Percentiles rank a stretch among this genome's conserved stretches.
Evolutionary conservation across 129 eudicot species (phyloP).

Genomic region (Oenanthe sinensis): DNA sequence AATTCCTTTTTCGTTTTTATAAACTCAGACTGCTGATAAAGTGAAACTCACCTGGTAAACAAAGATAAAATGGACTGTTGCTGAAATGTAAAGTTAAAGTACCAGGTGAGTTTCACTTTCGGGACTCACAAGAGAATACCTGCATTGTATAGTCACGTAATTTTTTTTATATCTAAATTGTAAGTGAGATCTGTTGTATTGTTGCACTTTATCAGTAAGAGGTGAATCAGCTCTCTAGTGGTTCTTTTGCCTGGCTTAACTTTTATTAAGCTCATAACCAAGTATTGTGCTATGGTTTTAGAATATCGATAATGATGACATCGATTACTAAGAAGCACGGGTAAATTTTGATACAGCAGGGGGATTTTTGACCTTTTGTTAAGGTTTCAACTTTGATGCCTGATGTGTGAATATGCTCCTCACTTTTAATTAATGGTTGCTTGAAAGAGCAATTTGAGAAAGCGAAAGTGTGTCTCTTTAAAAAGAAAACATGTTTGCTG

Average conservation of each 20-base stretch:
- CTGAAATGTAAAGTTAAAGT: background rate
- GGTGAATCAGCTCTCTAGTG: background rate
- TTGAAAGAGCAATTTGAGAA: background rate
- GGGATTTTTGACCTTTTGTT: background rate
- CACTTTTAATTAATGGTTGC: background rate
- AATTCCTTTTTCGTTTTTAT: background rate
- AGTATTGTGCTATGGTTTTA: background rate
- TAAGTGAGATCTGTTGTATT: background rate
- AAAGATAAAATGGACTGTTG: background rate
- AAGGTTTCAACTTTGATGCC: no score
- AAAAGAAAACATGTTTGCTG: background rate
- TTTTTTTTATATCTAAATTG: background rate
- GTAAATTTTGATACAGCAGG: background rate
- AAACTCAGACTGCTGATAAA: no score
- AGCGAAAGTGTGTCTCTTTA: background rate
- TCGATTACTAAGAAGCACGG: background rate
- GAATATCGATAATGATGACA: background rate
- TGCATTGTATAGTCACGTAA: background rate
- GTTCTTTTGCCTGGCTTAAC: background rate
- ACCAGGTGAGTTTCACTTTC: background rate
- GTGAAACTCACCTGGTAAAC: background rate
- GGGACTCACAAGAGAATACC: background rate
- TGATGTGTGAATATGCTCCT: background rate
- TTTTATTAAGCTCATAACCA: background rate
- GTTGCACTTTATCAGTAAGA: background rate